Percentiles rank a stretch among this genome's conserved stretches.
Evolutionary conservation across 176 grass and related monocot genomes (phyloP).

Genomic region (Rhynchospora tenuis): DNA sequence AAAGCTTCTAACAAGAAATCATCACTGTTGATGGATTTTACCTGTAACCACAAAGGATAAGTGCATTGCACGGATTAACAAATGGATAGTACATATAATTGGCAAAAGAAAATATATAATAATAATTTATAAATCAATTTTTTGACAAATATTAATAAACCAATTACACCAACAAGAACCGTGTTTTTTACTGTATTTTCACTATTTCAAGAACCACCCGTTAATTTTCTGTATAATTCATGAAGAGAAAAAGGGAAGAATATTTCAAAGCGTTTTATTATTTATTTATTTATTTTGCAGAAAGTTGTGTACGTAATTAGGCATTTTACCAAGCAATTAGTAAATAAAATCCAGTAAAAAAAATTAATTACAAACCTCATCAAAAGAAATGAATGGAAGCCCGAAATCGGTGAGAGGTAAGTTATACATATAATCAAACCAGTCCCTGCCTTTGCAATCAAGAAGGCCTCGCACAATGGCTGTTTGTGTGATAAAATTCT

Average conservation of each 20-base stretch:
- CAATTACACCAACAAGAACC: neutral
- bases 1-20: conserved; percentile 81
- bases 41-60: conserved; percentile 41
- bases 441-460: conserved; percentile 88
- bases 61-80: neutral
- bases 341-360: conserved; percentile 10
- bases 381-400: conserved; percentile 83
- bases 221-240: neutral
- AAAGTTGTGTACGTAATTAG: neutral
- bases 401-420: conserved; percentile 74
- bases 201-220: neutral
- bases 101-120: neutral
- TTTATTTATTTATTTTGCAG: neutral
- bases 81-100: neutral
- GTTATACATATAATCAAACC: conserved; percentile 86
- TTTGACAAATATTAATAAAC: neutral
- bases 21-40: conserved; percentile 69
- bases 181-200: neutral
- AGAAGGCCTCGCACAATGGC: conserved; percentile 73
- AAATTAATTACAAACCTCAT: conserved; percentile 61
- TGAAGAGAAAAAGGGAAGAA: neutral
- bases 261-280: neutral
- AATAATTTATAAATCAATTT: too few relatives aligned
- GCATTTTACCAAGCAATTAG: neutral
- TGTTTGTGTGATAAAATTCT: conserved; percentile 92